These are phyloP conservation scores for Trichoderma cornu-damae DNA, from an alignment of 2,329 filamentous ascomycete genomes.

Conservation along the genomic window DNA sequence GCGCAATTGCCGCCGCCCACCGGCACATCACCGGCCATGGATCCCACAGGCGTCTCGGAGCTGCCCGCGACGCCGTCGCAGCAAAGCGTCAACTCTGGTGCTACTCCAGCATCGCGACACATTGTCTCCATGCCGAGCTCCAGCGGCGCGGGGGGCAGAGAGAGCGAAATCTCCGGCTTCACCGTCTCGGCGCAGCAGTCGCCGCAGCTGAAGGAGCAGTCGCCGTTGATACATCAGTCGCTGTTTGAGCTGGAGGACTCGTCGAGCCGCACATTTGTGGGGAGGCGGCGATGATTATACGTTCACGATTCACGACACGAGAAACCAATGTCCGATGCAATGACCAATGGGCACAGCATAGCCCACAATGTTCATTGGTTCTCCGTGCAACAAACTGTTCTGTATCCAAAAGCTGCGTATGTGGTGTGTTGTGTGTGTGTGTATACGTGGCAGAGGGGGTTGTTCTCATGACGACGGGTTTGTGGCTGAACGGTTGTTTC, in stretches of 20 bases:
- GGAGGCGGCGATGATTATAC: background rate
- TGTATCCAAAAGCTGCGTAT: background rate
- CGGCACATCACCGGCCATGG: background rate
- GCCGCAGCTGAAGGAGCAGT: background rate
- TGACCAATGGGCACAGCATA: background rate
- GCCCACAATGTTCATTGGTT: background rate
- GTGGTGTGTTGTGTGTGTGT: too few relatives aligned
- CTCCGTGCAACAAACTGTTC: background rate
- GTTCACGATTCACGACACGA: background rate
- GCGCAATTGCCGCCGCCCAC: background rate
- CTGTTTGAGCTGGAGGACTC: conserved; percentile 17
- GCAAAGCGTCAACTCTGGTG: conserved; percentile 2
- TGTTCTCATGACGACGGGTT: background rate
- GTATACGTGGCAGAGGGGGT: background rate
- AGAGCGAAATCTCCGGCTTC: conserved; percentile 2
- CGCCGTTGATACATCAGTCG: background rate
- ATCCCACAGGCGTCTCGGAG: conserved; percentile 3
- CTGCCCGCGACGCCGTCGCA: conserved; percentile 11
- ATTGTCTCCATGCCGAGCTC: conserved; percentile 1
- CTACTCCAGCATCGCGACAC: background rate
- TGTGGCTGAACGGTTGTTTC: conserved; percentile 14
- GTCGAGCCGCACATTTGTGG: conserved; percentile 1
- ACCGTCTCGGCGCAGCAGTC: background rate
- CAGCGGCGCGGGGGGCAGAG: background rate
- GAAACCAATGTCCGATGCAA: background rate